Evolutionary conservation across 306 rosid species (phyloP).

Genomic region (Quercus bicolor): DNA sequence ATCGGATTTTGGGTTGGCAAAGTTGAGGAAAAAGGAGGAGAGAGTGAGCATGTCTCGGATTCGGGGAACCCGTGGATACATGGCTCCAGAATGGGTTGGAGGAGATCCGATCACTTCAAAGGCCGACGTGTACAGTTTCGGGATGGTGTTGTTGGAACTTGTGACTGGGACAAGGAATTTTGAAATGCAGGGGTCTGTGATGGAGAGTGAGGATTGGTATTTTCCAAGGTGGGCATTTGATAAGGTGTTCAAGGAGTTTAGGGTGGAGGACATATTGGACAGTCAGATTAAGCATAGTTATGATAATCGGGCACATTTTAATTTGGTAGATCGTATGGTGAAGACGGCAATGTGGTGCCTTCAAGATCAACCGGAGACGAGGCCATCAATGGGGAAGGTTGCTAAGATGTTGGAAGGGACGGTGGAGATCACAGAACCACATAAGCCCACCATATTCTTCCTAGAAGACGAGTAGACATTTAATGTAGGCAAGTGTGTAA

Average conservation of each 20-base stretch:
- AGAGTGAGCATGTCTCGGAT: slow-evolving; percentile 74
- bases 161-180: slow-evolving; percentile 66
- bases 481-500: no score
- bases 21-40: slow-evolving; percentile 71
- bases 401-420: slow-evolving; percentile 98
- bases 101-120: slow-evolving; percentile 70
- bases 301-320: slow-evolving; percentile 57
- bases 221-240: slow-evolving; percentile 90
- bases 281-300: slow-evolving; percentile 47
- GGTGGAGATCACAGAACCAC: slow-evolving; percentile 67
- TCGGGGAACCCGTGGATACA: slow-evolving; percentile 86
- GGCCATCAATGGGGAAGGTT: slow-evolving; percentile 95
- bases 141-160: slow-evolving; percentile 81
- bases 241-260: slow-evolving; percentile 71
- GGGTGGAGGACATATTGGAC: slow-evolving; percentile 75
- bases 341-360: slow-evolving; percentile 96
- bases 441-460: slow-evolving; percentile 76
- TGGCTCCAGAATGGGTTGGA: slow-evolving; percentile 90
- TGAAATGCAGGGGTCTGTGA: slow-evolving; percentile 38
- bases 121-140: slow-evolving; percentile 88
- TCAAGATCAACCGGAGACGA: slow-evolving; percentile 68
- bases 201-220: slow-evolving; percentile 70
- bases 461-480: slow-evolving; percentile 43
- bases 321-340: slow-evolving; percentile 75
- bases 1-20: slow-evolving; percentile 87